A percentile compares a stretch with the other conserved stretches of the same genome.
Evolutionary conservation across 371 early-diverging fungal genomes (phyloP).

Genomic region (Funneliformis caledonium): DNA sequence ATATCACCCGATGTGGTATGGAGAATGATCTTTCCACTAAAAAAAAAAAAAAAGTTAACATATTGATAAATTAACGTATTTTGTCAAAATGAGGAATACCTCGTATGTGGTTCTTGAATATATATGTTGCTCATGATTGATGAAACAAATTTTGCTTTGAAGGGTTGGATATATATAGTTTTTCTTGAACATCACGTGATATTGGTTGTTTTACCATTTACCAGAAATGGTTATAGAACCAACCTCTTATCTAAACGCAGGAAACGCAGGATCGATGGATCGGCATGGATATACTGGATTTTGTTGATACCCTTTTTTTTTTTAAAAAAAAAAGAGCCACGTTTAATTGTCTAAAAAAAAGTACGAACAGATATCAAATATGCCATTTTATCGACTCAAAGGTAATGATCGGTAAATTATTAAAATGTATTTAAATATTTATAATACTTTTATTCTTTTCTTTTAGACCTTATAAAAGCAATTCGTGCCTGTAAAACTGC

Average conservation of each 20-base stretch:
- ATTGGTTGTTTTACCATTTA: too few species aligned
- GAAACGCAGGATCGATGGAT: too few species aligned
- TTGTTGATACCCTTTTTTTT: too few species aligned
- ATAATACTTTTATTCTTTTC: neutral
- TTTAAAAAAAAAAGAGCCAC: neutral
- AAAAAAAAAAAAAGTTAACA: neutral
- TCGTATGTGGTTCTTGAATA: conserved; percentile 74
- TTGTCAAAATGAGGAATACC: conserved; percentile 46
- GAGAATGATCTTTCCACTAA: conserved; percentile 87
- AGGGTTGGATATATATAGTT: neutral
- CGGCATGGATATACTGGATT: too few species aligned
- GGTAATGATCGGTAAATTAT: conserved; percentile 13
- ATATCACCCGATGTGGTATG: conserved; percentile 88
- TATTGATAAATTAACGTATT: neutral
- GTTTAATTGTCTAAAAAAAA: neutral
- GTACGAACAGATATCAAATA: neutral
- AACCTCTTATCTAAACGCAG: too few species aligned
- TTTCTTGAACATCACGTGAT: too few species aligned
- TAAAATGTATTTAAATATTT: neutral
- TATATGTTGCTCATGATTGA: conserved; percentile 72
- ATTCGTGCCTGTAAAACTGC: conserved; percentile 96
- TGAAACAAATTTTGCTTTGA: conserved; percentile 23
- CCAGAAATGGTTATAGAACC: too few species aligned
- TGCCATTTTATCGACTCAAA: conserved; percentile 40
- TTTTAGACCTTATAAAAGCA: conserved; percentile 90